These are phyloP conservation scores for Rhynchosporium graminicola DNA, from an alignment of 2,329 filamentous ascomycete species.

Conservation along the genomic window DNA sequence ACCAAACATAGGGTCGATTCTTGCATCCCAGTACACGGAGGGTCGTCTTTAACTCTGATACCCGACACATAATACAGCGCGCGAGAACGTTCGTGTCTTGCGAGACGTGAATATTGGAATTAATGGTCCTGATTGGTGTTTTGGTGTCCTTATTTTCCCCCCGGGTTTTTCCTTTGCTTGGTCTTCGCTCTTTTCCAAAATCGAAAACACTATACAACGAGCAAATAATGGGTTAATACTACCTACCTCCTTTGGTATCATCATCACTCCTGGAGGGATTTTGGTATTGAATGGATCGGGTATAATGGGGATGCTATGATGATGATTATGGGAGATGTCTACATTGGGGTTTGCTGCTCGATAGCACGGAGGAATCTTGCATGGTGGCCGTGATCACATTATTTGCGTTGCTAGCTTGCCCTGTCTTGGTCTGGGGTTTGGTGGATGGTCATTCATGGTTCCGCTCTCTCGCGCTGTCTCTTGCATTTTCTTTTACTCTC, in stretches of 20 bases:
- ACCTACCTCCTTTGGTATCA: constrained; percentile 14
- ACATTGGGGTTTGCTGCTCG: constrained; percentile 1
- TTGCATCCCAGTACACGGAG: constrained; percentile 35
- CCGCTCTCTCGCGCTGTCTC: background rate
- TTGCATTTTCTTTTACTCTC: background rate
- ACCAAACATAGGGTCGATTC: constrained; percentile 62
- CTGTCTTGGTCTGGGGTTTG: constrained; percentile 8
- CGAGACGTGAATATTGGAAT: constrained; percentile 34
- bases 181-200: constrained; percentile 25
- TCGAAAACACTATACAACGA: constrained; percentile 23
- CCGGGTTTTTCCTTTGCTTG: constrained; percentile 29
- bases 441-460: constrained; percentile 13
- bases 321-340: constrained; percentile 10
- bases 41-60: constrained; percentile 51
- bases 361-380: constrained; percentile 1
- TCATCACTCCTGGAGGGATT: constrained; percentile 15
- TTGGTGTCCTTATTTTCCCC: constrained; percentile 31
- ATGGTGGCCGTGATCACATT: constrained; percentile 14
- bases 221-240: constrained; percentile 35
- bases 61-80: constrained; percentile 54
- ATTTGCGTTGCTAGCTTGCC: constrained; percentile 12
- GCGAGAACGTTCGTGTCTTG: constrained; percentile 36
- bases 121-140: constrained; percentile 38
- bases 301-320: constrained; percentile 10
- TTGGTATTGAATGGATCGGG: constrained; percentile 15